phyloP scores from a whole-genome alignment of 352 stramenopile species.

The Phytophthora citricola region DNA sequence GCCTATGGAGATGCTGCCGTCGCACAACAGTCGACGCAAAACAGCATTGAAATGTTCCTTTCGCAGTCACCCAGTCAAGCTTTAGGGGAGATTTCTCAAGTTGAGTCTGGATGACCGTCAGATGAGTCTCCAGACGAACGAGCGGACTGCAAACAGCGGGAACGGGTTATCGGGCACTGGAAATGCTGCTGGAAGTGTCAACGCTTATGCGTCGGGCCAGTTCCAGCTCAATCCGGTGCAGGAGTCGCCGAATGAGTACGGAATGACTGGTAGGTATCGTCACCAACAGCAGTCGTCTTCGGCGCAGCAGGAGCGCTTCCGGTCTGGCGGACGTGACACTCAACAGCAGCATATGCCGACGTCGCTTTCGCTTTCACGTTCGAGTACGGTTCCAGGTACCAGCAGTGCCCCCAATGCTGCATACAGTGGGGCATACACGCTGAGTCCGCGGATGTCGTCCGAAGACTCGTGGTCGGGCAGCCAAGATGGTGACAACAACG shows the following conservation, averaged over 20 bases:
- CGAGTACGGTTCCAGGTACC: conserved; percentile 48
- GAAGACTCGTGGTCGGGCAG: conserved; percentile 64
- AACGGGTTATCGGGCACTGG: conserved; percentile 11
- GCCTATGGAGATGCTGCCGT: conserved; percentile 39
- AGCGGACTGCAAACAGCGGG: conserved; percentile 16
- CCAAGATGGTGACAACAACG: conserved; percentile 45
- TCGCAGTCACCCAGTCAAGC: conserved; percentile 85
- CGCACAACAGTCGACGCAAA: conserved; percentile 65
- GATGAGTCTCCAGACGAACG: conserved; percentile 42
- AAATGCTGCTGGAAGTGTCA: conserved; percentile 13
- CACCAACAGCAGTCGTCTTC: conserved; percentile 24
- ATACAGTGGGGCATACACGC: conserved; percentile 49
- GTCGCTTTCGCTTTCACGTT: conserved; percentile 41
- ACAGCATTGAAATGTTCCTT: conserved; percentile 90
- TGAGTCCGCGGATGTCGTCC: conserved; percentile 55
- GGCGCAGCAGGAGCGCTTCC: conserved; percentile 34
- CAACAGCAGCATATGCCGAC: conserved; percentile 34
- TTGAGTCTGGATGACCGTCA: conserved; percentile 72
- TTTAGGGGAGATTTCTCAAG: conserved; percentile 83
- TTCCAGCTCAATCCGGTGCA: conserved; percentile 61
- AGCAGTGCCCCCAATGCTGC: conserved; percentile 32
- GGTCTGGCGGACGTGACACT: conserved; percentile 19
- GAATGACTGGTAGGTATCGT: conserved; percentile 32
- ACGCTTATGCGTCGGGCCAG: conserved; percentile 49
- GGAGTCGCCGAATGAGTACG: conserved; percentile 53